Evolutionary conservation across 202 grass and related monocot genomes (phyloP).

Genomic region (Panicum hallii): DNA sequence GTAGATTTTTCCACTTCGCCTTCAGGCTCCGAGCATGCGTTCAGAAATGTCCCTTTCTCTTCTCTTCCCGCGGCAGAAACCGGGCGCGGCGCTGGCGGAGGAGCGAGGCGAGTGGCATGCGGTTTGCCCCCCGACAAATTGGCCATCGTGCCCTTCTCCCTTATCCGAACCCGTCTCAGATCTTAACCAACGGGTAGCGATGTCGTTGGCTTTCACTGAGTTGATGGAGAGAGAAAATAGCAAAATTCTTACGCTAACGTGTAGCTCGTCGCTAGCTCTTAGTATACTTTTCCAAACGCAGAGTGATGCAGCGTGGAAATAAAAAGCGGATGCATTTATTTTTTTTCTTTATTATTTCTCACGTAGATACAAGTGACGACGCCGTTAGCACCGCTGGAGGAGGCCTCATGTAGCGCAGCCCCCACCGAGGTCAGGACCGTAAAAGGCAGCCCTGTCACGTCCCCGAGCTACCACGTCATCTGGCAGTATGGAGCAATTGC

Average conservation of each 20-base stretch:
- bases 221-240: too few species aligned
- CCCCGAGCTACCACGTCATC: not conserved
- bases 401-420: not conserved
- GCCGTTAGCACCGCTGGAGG: too few species aligned
- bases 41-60: not conserved
- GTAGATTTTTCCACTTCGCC: not conserved
- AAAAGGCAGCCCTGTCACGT: not conserved
- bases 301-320: too few species aligned
- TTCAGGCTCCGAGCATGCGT: not conserved
- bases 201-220: too few species aligned
- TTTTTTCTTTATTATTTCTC: too few species aligned
- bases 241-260: too few species aligned
- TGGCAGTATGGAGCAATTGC: not conserved
- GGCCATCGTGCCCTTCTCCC: not conserved
- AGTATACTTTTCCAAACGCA: too few species aligned
- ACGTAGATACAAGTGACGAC: too few species aligned
- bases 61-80: not conserved
- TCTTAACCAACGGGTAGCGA: too few species aligned
- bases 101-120: too few species aligned
- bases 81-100: not conserved
- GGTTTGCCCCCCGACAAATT: not conserved
- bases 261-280: too few species aligned
- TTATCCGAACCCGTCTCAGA: not conserved
- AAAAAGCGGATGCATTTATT: too few species aligned
- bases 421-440: not conserved